Evolutionary conservation across 805 yeast species (phyloP).

Genomic region (Priceomyces castillae): DNA sequence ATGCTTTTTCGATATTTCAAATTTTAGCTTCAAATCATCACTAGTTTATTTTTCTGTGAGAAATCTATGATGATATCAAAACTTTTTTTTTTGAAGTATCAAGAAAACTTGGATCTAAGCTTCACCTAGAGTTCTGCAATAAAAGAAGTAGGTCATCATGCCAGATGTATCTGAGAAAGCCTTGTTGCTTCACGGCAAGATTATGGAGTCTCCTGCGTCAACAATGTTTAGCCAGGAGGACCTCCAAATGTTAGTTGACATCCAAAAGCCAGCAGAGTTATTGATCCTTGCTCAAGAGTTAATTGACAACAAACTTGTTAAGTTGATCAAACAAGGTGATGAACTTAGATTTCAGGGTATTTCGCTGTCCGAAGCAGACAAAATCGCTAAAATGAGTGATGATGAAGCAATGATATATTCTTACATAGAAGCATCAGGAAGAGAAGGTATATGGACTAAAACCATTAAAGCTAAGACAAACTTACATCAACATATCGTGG

Average conservation of each 20-base stretch:
- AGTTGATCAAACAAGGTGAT: conserved; percentile 64
- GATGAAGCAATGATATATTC: conserved; percentile 92
- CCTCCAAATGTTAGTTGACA: conserved; percentile 49
- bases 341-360: conserved; percentile 75
- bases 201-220: conserved; percentile 52
- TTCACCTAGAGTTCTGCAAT: too few relatives aligned
- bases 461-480: conserved; percentile 86
- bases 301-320: conserved; percentile 58
- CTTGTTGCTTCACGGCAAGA: conserved; percentile 55
- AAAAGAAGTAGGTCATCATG: conserved; percentile 10
- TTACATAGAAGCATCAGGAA: conserved; percentile 85
- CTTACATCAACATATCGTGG: conserved; percentile 87
- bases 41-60: background rate
- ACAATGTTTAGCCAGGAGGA: conserved; percentile 67
- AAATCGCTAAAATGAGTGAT: conserved; percentile 70
- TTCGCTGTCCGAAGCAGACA: conserved; percentile 67
- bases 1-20: background rate
- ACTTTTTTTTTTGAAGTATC: background rate
- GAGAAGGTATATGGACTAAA: conserved; percentile 97
- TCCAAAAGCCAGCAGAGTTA: conserved; percentile 43
- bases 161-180: conserved; percentile 45
- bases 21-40: too few relatives aligned
- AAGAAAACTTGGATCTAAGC: too few relatives aligned
- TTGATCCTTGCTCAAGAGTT: conserved; percentile 52
- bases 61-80: background rate